Conservation (phyloP, 148 eudicot species). For the Rhododendron kiyosumense region DNA sequence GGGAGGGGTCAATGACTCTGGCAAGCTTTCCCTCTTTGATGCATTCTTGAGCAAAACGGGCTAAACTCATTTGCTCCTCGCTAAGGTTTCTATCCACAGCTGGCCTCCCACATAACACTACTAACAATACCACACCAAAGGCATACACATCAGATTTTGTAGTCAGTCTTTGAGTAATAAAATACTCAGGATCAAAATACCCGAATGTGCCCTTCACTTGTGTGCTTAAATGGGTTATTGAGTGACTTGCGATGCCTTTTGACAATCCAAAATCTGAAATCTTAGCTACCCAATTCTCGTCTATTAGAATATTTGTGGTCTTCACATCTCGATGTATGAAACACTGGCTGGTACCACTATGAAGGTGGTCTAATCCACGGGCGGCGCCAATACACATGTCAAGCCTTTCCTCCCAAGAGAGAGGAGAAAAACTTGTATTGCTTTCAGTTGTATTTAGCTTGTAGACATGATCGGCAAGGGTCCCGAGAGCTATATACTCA, state of each 20-base stretch:
- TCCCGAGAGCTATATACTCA: not conserved
- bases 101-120: no score
- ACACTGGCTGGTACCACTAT: not conserved
- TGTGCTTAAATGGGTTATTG: not conserved
- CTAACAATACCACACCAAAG: not conserved
- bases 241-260: not conserved
- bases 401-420: not conserved
- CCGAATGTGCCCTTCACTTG: not conserved
- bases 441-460: not conserved
- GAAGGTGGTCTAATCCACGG: not conserved
- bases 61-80: no score
- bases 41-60: no score
- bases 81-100: no score
- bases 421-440: not conserved
- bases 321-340: slow-evolving; percentile 1
- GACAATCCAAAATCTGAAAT: not conserved
- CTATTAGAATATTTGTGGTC: not conserved
- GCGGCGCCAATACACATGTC: not conserved
- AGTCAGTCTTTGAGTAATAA: not conserved
- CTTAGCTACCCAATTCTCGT: slow-evolving; percentile 16
- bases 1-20: no score
- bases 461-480: not conserved
- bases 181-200: not conserved
- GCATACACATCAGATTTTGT: slow-evolving; percentile 1
- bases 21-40: no score